Evolutionary conservation across 352 stramenopile species (phyloP), one percentile per base, ranked within the genome.

Genomic region (Globisporangium rhizosaccharum): DNA sequence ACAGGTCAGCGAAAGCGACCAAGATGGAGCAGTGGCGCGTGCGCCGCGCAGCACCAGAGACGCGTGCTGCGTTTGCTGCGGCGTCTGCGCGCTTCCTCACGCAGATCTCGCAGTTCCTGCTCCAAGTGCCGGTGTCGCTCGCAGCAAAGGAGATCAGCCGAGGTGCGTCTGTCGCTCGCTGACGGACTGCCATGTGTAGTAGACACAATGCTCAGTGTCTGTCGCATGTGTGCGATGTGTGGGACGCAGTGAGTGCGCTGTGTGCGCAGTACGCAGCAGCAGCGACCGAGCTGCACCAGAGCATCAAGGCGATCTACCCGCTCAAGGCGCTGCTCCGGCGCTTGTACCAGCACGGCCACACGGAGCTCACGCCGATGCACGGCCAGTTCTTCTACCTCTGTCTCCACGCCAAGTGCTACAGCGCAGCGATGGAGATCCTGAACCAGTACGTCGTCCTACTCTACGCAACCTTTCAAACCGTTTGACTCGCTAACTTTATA

Each of bases 351-450:
- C 73, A 90, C 45, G 75, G 71, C 45, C 57, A 86, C 61, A 72
- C 65, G 20, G 61, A 66, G 53, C 60, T 94, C 51, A 92, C 81
- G 39, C 75, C 81, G 23, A 50, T 91, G 23, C 85, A 93, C 58
- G 75, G 61, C 12, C 68, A 81, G 18, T 91, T 91, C 62, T 78
- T 90, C 46, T 87, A 89, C 72, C 78, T 92, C 63, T 93, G 83
- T 59, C 71, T 93, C 30, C 67, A 87, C 41, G 70, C 82, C 65
- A 93, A 92, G 71, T 87, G 75, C 65, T 95, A 92, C 72, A 72
- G 73, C 37, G 79, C 83, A 15, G 79, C 82, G 9, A 73, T 75
- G 61, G 73, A 90, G 51, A 74, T 91, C 18, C 59, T 93, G 30
- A 65, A 81, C 56, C 68, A 85, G 85, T 94, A 64, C 50, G 79